phyloP scores from a whole-genome alignment of 179 eudicot species.

The Camellia oleifera region DNA sequence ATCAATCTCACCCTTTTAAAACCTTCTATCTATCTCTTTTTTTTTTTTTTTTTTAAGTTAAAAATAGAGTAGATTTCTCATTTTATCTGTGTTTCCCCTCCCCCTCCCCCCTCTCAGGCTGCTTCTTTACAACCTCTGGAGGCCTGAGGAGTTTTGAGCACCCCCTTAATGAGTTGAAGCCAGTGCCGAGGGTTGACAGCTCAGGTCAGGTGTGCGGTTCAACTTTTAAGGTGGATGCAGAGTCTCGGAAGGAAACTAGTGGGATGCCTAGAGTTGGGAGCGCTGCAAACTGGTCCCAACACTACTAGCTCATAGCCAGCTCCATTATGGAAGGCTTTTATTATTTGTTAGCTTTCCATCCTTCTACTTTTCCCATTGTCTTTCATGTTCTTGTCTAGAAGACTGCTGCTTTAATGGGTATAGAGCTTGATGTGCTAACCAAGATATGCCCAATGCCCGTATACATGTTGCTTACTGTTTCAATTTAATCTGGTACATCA shows the following conservation, averaged over 20 bases:
- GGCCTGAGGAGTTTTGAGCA: slow-evolving; percentile 92
- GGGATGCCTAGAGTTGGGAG: slow-evolving; percentile 90
- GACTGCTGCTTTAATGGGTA: not conserved
- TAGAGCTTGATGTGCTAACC: not conserved
- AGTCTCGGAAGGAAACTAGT: slow-evolving; percentile 54
- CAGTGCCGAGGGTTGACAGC: slow-evolving; percentile 94
- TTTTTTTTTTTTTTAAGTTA: too few relatives aligned
- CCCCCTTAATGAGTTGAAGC: slow-evolving; percentile 77
- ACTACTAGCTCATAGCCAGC: slow-evolving; percentile 31
- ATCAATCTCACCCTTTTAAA: not conserved
- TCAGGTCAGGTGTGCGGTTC: slow-evolving; percentile 90
- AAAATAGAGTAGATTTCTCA: too few relatives aligned
- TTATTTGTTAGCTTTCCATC: slow-evolving; percentile 3
- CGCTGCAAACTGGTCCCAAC: slow-evolving; percentile 83
- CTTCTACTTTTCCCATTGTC: not conserved
- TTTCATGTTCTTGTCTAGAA: not conserved
- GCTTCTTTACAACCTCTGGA: slow-evolving; percentile 88
- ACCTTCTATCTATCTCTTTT: too few relatives aligned
- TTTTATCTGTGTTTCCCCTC: not conserved
- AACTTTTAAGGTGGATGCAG: slow-evolving; percentile 76
- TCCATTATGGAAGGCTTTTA: slow-evolving; percentile 3
- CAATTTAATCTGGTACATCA: not conserved
- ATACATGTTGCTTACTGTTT: not conserved
- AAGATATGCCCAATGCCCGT: not conserved
- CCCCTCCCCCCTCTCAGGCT: slow-evolving; percentile 30